Evolutionary conservation across 805 yeast species (phyloP), one percentile per base, ranked within the genome.

Genomic region (Aciculoconidium aculeatum): DNA sequence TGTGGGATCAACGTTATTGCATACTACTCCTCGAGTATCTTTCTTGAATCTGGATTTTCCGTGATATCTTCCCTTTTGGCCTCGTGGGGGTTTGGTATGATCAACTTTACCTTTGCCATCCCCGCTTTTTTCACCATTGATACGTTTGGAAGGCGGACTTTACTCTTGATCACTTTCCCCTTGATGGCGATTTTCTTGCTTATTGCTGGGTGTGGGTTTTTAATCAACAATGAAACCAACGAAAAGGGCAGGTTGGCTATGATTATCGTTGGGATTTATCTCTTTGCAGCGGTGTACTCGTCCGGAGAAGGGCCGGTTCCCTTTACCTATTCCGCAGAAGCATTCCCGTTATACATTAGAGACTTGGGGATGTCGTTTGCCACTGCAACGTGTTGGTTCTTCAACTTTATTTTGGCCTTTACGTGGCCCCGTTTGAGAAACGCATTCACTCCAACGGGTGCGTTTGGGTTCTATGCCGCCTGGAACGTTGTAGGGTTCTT

Each of bases 241-340:
- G 43, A 49, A 9, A 53, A 70, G 5, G 78, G 77, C 4, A 67
- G 83, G 45, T 55, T 80, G 35, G 95, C 77, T 3, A 67, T 80
- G 31, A 75, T 83, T 31, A 65, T 80, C 5, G 59, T 76, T 36
- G 94, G 92, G 41, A 77, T 85, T 34, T 84, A 85, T 50, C 48
- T 85, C 17, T 84, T 72, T 55, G 63, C 84, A 0, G 67, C 75
- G 22, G 79, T 80, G 32, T 84, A 85, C 57, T 81, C 94, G 0
- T 75, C 82, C 3, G 90, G 94, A 32, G 85, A 81, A 53, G 95
- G 95, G 23, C 94, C 92, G 8, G 92, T 84, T 23, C 94, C 95
- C 4, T 84, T 85, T 60, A 80, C 90, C 3, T 82, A 85, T 49
- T 79, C 87, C 16, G 94, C 94, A 7, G 95, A 85, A 55, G 82